Conservation (phyloP, 2,329 filamentous ascomycete species). For the Aspergillus neoniger region DNA sequence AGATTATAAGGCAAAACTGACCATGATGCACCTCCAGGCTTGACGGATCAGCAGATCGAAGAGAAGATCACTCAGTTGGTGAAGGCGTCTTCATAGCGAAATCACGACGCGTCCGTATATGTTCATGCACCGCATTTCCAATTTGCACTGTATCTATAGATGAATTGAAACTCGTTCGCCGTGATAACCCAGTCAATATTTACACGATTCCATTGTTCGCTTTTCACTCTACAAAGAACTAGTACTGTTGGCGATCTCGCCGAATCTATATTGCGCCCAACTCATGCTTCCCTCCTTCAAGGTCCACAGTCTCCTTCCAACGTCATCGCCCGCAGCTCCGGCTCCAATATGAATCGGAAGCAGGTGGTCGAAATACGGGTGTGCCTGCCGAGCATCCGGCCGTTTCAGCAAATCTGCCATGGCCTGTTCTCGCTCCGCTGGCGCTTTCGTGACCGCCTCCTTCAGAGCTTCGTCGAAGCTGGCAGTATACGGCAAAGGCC, state of each 20-base stretch:
- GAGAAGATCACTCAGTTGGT: constrained; percentile 66
- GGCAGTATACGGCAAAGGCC: constrained; percentile 58
- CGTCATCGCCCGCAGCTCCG: constrained; percentile 55
- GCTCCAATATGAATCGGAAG: constrained; percentile 61
- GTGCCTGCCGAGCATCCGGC: constrained; percentile 59
- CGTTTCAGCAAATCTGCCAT: constrained; percentile 52
- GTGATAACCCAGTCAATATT: constrained; percentile 12
- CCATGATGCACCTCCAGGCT: constrained; percentile 45
- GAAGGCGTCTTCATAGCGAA: constrained; percentile 48
- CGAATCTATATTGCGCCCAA: constrained; percentile 59
- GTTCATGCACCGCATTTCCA: constrained; percentile 28
- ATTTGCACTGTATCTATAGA: constrained; percentile 42
- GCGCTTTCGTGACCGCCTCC: constrained; percentile 58
- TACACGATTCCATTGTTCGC: neutral
- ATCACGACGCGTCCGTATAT: constrained; percentile 24
- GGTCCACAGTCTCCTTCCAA: constrained; percentile 52
- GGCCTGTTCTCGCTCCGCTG: constrained; percentile 45
- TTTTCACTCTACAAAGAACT: constrained; percentile 25
- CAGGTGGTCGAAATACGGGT: constrained; percentile 66
- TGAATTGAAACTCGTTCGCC: constrained; percentile 32
- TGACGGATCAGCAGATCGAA: constrained; percentile 72
- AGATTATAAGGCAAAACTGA: neutral
- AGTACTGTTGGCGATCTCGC: constrained; percentile 33
- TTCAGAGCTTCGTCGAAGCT: constrained; percentile 70
- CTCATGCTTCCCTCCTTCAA: constrained; percentile 54